Evolutionary conservation across 768 basidiomycete genomes (phyloP), one percentile per base, ranked within the genome.

Genomic region (Lenzites betulinus): DNA sequence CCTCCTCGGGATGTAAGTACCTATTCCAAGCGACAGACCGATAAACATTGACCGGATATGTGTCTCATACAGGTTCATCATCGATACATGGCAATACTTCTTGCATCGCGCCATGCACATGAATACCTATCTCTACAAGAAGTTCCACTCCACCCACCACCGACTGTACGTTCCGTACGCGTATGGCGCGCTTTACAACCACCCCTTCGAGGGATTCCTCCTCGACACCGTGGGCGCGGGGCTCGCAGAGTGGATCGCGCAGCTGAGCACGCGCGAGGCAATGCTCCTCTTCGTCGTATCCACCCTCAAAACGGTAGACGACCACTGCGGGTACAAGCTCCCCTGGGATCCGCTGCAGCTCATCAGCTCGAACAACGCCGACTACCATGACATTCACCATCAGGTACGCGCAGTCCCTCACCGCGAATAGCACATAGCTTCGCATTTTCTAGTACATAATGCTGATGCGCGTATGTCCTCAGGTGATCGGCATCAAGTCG

Each of bases 41-140:
- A 1, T 22, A 44, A 2, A 20, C 7, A 18, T 49, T 25, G 33
- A 47, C 49, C 23, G 16, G 48, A n/a, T n/a, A 4, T 33, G 6
- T 33, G 11, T 33, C 30, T 11, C 20, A 15, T 12, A 16, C 46
- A 96, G 97, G 79, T 92, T 97, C 74, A 70, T 95, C 59, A 88
- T 98, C 66, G 97, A 99, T 77, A 95, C 95, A 33, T 98, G 94
- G 94, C 95, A 99, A 73, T 99, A 98, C 75, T 95, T 95, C 76
- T 79, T 93, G 20, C 97, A 99, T 71, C 93, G 96, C 39, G 74
- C 78, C 43, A 93, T 97, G 89, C 97, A 98, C 76, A 76, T 84
- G 67, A 93, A 92, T 79, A 90, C 87, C 65, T 98, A 84, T 75
- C 80, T 98, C 33, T 99, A 96, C 78, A 90, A 86, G 65, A 86